These are phyloP conservation scores for Saturnispora galanensis DNA, from an alignment of 805 yeast genomes.

Conservation along the genomic window DNA sequence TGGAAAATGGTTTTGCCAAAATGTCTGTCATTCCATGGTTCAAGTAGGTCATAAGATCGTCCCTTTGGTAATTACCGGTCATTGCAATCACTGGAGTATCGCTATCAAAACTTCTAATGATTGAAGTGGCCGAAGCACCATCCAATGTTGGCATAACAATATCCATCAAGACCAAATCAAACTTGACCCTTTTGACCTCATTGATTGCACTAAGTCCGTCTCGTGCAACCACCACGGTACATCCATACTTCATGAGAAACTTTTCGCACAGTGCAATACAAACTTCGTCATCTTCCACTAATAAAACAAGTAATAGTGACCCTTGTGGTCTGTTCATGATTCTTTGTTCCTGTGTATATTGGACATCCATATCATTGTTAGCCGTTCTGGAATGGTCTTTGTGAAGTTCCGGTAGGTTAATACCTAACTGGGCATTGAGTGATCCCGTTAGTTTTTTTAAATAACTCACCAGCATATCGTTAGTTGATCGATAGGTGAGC, in stretches of 20 bases:
- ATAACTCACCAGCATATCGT: slow-evolving; percentile 47
- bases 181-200: slow-evolving; percentile 58
- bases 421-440: slow-evolving; percentile 22
- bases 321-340: slow-evolving; percentile 24
- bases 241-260: slow-evolving; percentile 78
- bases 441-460: slow-evolving; percentile 41
- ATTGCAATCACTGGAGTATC: slow-evolving; percentile 87
- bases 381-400: too few species aligned
- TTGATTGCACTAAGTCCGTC: slow-evolving; percentile 88
- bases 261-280: slow-evolving; percentile 77
- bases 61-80: slow-evolving; percentile 83
- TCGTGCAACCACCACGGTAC: slow-evolving; percentile 84
- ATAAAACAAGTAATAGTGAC: slow-evolving; percentile 49
- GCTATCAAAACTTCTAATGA: slow-evolving; percentile 75
- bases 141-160: slow-evolving; percentile 83
- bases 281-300: slow-evolving; percentile 75
- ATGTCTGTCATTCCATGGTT: slow-evolving; percentile 90
- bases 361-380: neutral
- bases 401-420: neutral
- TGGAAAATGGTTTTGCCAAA: slow-evolving; percentile 88
- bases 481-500: slow-evolving; percentile 43
- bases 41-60: slow-evolving; percentile 68
- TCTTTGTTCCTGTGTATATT: slow-evolving; percentile 10
- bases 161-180: slow-evolving; percentile 76
- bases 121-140: slow-evolving; percentile 85